A percentile compares a stretch with the other conserved stretches of the same genome.
phyloP scores from a whole-genome alignment of 345 rosid species.

The Anastatica hierochuntica region DNA sequence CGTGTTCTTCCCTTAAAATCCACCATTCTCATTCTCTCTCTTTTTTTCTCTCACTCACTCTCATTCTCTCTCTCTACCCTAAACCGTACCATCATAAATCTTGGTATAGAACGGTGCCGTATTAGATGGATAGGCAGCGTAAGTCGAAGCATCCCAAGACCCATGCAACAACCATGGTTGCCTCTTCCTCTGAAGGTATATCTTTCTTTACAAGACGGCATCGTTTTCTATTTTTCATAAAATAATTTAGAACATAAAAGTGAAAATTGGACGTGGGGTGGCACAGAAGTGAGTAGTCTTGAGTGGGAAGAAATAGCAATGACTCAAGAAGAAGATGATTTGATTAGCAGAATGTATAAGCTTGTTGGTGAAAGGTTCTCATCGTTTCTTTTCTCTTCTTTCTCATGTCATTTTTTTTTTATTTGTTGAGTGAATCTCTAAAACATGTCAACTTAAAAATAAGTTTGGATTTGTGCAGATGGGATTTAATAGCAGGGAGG shows the following conservation, averaged over 20 bases:
- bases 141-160: slow-evolving; percentile 22
- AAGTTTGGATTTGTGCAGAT: slow-evolving; percentile 22
- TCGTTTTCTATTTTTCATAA: too few relatives aligned
- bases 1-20: slow-evolving; percentile 1
- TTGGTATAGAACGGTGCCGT: not conserved
- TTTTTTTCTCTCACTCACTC: not conserved
- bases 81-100: not conserved
- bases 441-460: too few relatives aligned
- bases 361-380: slow-evolving; percentile 50
- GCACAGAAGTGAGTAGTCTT: slow-evolving; percentile 38
- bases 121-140: slow-evolving; percentile 25
- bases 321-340: slow-evolving; percentile 51
- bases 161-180: slow-evolving; percentile 1
- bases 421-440: too few relatives aligned
- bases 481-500: slow-evolving; percentile 67
- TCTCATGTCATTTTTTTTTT: not conserved
- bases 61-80: not conserved
- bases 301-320: slow-evolving; percentile 37
- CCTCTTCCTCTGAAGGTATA: slow-evolving; percentile 25
- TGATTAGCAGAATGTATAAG: slow-evolving; percentile 39
- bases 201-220: too few relatives aligned
- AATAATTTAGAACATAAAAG: too few relatives aligned
- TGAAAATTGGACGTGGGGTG: not conserved
- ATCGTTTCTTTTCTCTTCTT: not conserved
- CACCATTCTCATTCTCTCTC: not conserved